These are phyloP conservation scores for Gaertneriomyces sp. DNA, from an alignment of 192 early-diverging fungal species.

Conservation along the genomic window DNA sequence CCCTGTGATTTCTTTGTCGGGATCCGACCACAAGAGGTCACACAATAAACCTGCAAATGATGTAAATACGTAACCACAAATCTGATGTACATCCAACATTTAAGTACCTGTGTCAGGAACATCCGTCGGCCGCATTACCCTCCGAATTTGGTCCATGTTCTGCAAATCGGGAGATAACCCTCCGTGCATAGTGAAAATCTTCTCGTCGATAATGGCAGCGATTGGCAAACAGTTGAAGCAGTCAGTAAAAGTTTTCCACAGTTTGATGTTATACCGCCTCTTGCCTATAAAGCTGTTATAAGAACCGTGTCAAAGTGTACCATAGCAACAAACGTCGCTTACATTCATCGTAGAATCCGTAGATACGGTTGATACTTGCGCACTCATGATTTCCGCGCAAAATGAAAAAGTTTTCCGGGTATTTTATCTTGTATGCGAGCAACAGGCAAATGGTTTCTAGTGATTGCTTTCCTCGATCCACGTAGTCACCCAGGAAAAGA, in stretches of 20 bases:
- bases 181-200: conserved; percentile 98
- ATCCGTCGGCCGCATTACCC: conserved; percentile 96
- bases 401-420: conserved; percentile 99
- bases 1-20: conserved; percentile 92
- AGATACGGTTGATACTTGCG: conserved; percentile 94
- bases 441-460: conserved; percentile 97
- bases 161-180: conserved; percentile 95
- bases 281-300: conserved; percentile 59
- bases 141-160: conserved; percentile 94
- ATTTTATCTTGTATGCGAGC: conserved; percentile 99
- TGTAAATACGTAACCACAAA: not conserved
- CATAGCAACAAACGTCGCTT: conserved; percentile 16
- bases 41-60: conserved; percentile 69
- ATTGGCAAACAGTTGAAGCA: conserved; percentile 98
- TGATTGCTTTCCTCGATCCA: conserved; percentile 96
- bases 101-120: conserved; percentile 88
- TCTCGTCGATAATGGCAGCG: conserved; percentile 96
- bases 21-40: conserved; percentile 96
- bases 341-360: conserved; percentile 99
- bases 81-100: too few species aligned
- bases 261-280: conserved; percentile 94
- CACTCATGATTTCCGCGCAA: conserved; percentile 98
- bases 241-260: conserved; percentile 99
- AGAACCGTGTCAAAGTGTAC: not conserved
- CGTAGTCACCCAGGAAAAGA: conserved; percentile 96